Conservation (phyloP, 129 eudicot genomes). For the Flaveria robusta region DNA sequence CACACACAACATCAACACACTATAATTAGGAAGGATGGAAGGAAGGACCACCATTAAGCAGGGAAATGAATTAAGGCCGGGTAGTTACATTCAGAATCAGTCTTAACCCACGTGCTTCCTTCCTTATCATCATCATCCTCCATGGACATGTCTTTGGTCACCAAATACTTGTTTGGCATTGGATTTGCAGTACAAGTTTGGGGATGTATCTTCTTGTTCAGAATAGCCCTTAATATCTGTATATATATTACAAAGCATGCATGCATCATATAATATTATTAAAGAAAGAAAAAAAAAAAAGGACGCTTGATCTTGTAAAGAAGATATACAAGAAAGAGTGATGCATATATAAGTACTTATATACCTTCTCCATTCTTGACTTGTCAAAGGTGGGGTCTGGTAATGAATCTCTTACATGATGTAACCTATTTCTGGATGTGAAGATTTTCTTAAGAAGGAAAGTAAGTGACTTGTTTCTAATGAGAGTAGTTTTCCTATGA, state of each 20-base stretch:
- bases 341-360: neutral
- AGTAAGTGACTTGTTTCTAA: conserved; percentile 61
- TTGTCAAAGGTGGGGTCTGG: conserved; percentile 47
- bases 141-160: conserved; percentile 23
- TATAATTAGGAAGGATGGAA: neutral
- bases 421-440: conserved; percentile 40
- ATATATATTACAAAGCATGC: neutral
- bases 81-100: conserved; percentile 84
- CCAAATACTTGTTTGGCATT: conserved; percentile 49
- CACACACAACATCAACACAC: conserved; percentile 32
- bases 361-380: conserved; percentile 78
- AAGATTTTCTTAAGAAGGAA: conserved; percentile 66
- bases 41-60: neutral
- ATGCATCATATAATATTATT: neutral
- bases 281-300: too few species aligned
- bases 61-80: neutral
- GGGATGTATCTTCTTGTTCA: conserved; percentile 85
- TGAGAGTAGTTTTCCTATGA: conserved; percentile 36
- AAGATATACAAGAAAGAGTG: neutral
- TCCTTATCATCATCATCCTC: conserved; percentile 42
- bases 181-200: conserved; percentile 45
- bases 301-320: neutral
- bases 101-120: conserved; percentile 82
- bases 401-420: conserved; percentile 44
- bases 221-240: conserved; percentile 70